Evolutionary conservation across 2,329 filamentous ascomycete species (phyloP), one percentile per base, ranked within the genome.

Genomic region (Phialophora verrucosa): DNA sequence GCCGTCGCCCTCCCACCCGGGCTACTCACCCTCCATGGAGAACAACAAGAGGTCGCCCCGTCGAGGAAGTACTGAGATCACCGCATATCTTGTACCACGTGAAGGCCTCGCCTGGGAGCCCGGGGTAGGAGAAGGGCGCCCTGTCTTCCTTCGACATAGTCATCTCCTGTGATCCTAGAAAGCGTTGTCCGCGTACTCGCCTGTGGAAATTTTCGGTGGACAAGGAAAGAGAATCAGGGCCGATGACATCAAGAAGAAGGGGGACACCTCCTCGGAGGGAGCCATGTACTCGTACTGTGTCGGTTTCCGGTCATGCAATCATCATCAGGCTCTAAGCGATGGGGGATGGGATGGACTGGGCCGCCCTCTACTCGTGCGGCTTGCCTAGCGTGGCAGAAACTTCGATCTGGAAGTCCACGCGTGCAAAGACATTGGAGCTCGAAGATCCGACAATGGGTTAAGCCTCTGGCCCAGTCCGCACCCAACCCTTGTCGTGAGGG

Each of bases 51-150:
- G 70, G 70, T 11, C 75, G 78, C 29, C 69, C 70, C 4, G 66
- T 66, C 29, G 60, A 53, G 20, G 72, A 69, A 4, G 70, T 71
- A 6, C 27, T 61, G 23, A 80, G 70, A 53, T 77, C 70, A 29
- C 80, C 80, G 70, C 76, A 77, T 51, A 80, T 65, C 42, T 73
- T 73, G 71, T 80, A 82, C 71, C 74, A 77, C n/a, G 80, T 82
- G 59, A 77, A 71, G 53, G 75, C 77, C 20, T 75, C 70, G 38
- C 77, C 72, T n/a, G 74, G 75, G 27, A 77, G 76, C 14, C 63
- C 57, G 10, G 75, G 70, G 31, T 77, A 71, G 4, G 70, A 64
- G 70, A 81, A 80, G 14, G 71, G 44, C 20, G 72, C 60, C n/a
- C 50, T 66, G 20, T 68, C 70, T 56, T 71, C 65, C 11, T n/a